Evolutionary conservation across 2,329 filamentous ascomycete genomes (phyloP).

Genomic region (Cephalotrichum gorgonifer): DNA sequence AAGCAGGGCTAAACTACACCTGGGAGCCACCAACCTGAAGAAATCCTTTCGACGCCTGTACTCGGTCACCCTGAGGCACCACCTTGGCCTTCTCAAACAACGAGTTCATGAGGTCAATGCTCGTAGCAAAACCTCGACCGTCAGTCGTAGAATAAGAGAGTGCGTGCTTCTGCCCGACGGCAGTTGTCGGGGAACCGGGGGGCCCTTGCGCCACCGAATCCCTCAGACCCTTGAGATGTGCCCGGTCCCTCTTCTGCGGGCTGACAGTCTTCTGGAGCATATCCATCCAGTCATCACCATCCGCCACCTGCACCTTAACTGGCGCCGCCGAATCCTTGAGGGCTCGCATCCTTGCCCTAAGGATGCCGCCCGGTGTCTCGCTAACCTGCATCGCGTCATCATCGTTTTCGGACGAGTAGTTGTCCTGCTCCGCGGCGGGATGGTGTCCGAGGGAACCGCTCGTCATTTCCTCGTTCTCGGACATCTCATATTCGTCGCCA

Average conservation of each 20-base stretch:
- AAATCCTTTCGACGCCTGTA: conserved; percentile 54
- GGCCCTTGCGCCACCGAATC: conserved; percentile 28
- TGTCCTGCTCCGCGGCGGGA: conserved; percentile 65
- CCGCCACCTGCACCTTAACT: conserved; percentile 47
- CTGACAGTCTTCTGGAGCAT: conserved; percentile 91
- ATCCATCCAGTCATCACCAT: conserved; percentile 83
- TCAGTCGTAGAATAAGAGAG: neutral
- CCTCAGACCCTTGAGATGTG: conserved; percentile 52
- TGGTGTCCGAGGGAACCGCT: conserved; percentile 65
- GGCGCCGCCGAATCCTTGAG: conserved; percentile 50
- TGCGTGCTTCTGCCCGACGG: conserved; percentile 4
- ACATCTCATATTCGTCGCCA: conserved; percentile 69
- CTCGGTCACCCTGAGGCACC: neutral
- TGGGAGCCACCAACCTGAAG: conserved; percentile 66
- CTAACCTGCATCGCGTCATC: conserved; percentile 31
- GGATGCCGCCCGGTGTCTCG: conserved; percentile 49
- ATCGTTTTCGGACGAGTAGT: conserved; percentile 41
- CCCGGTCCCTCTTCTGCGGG: conserved; percentile 84
- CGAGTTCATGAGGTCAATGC: conserved; percentile 94
- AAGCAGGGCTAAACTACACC: neutral
- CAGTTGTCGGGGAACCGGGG: conserved; percentile 7
- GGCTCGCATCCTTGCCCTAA: conserved; percentile 54
- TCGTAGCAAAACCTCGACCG: conserved; percentile 63
- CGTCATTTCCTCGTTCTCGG: conserved; percentile 62
- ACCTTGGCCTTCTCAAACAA: conserved; percentile 65